phyloP scores from a whole-genome alignment of 2,329 filamentous ascomycete species.

The Endocalyx cinctus region DNA sequence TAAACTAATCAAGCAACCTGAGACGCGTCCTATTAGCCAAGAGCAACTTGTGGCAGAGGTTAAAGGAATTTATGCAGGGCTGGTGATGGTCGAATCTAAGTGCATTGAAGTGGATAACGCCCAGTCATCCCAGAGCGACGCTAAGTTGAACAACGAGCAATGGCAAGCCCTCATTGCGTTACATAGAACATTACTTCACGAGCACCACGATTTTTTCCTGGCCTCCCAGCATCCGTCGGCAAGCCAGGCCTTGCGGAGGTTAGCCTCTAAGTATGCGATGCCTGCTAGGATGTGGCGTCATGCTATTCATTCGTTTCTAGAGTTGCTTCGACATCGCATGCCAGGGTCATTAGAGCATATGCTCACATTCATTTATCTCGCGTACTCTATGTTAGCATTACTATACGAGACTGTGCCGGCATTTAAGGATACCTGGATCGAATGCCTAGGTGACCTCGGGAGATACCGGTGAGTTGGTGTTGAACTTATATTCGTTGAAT shows the following conservation, averaged over 20 bases:
- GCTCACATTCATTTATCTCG: constrained; percentile 79
- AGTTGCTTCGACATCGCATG: constrained; percentile 66
- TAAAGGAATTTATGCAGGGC: neutral
- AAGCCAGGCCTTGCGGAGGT: constrained; percentile 54
- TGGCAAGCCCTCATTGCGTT: constrained; percentile 77
- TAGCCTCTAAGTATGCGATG: constrained; percentile 80
- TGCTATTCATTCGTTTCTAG: constrained; percentile 78
- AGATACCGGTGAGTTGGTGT: constrained; percentile 49
- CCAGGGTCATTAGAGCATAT: constrained; percentile 76
- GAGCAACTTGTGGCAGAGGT: neutral
- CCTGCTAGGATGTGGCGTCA: constrained; percentile 88
- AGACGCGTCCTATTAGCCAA: neutral
- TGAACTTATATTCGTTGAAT: constrained; percentile 2
- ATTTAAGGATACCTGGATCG: constrained; percentile 85
- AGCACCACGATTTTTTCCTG: constrained; percentile 78
- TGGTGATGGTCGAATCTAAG: neutral
- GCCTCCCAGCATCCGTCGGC: constrained; percentile 80
- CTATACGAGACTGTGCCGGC: constrained; percentile 75
- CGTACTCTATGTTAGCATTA: constrained; percentile 82
- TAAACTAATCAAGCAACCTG: neutral
- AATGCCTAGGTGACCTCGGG: constrained; percentile 77
- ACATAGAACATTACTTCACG: constrained; percentile 71
- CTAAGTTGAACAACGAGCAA: constrained; percentile 55
- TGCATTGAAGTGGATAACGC: neutral
- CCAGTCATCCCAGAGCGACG: neutral